Evolutionary conservation across 768 basidiomycete species (phyloP), one percentile per base, ranked within the genome.

Genomic region (Epithele typhae): DNA sequence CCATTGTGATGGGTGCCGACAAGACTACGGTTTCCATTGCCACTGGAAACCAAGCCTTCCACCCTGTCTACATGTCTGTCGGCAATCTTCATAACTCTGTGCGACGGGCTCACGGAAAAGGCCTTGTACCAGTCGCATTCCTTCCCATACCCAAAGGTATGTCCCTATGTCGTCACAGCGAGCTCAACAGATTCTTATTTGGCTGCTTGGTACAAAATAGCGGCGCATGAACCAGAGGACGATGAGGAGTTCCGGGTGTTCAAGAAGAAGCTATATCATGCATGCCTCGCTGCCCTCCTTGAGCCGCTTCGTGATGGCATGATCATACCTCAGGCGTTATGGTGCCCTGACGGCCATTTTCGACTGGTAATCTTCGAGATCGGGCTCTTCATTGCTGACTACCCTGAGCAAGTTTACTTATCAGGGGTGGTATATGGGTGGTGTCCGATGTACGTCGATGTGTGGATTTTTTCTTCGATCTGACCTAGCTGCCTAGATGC

Each of bases 81-180:
- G 59, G 65, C 2, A 55, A 56, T 21, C 19, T 60, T 0, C 39
- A 46, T 15, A 64, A 63, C 24, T 42, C 45, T 42, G 53, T 62
- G 0, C 46, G 54, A 0, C 36, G 60, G 12, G 62, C 56, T 0
- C 62, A 63, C n/a, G 35, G 51, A 2, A 40, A 57, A 23, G 56
- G 49, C 0, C 36, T 64, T 2, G 37, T 46, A 0, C 12, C 55
- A 0, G 22, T 59, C 0, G 54, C 40, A 0, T 69, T 67, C 41
- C 48, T 67, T 1, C 45, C 61, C 2, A 65, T 68, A 30, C 61
- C 64, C 11, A 66, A 68, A 56, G 46, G 65, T 68, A 45, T 30
- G 57, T 30, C 27, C 7, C n/a, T 17, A n/a, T 19, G 40, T 14
- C 12, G 11, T 15, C 21, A 5, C 8, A 32, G 3, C 9, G 3